Evolutionary conservation across 2,329 filamentous ascomycete species (phyloP).

Genomic region (Aschersonia sp.): DNA sequence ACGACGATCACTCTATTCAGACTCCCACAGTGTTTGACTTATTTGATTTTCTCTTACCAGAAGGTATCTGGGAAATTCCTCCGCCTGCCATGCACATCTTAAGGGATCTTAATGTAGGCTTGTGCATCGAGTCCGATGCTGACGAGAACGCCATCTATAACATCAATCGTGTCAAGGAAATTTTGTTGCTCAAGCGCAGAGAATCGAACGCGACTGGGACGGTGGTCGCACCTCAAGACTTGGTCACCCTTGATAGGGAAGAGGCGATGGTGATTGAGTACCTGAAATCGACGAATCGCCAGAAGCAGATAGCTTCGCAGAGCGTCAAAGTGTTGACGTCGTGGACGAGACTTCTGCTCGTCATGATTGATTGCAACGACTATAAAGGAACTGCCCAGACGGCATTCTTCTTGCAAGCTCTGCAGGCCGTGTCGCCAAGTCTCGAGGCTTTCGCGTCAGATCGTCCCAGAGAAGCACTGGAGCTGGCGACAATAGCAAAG

Average conservation of each 20-base stretch:
- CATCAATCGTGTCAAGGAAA: conserved; percentile 54
- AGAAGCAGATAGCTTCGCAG: conserved; percentile 39
- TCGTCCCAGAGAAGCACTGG: conserved; percentile 53
- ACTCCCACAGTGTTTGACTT: conserved; percentile 79
- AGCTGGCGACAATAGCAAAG: conserved; percentile 65
- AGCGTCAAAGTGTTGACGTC: conserved; percentile 58
- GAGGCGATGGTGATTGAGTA: conserved; percentile 46
- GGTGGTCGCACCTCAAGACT: conserved; percentile 33
- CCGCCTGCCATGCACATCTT: conserved; percentile 46
- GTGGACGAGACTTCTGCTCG: conserved; percentile 73
- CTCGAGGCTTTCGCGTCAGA: conserved; percentile 64
- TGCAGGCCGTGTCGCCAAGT: conserved; percentile 80
- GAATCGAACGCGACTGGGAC: conserved; percentile 38
- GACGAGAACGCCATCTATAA: conserved; percentile 50
- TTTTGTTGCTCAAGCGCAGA: conserved; percentile 55
- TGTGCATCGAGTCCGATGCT: conserved; percentile 46
- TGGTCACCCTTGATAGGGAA: conserved; percentile 38
- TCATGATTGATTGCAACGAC: conserved; percentile 72
- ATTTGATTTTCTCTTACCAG: conserved; percentile 66
- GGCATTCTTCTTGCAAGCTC: conserved; percentile 68
- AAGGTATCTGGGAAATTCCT: conserved; percentile 33
- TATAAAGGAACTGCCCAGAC: conserved; percentile 59
- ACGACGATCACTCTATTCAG: conserved; percentile 49
- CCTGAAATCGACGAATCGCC: conserved; percentile 48
- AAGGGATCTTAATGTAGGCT: conserved; percentile 49